Conservation (phyloP, 257 asterid genomes). For the Solanum medicagineum region DNA sequence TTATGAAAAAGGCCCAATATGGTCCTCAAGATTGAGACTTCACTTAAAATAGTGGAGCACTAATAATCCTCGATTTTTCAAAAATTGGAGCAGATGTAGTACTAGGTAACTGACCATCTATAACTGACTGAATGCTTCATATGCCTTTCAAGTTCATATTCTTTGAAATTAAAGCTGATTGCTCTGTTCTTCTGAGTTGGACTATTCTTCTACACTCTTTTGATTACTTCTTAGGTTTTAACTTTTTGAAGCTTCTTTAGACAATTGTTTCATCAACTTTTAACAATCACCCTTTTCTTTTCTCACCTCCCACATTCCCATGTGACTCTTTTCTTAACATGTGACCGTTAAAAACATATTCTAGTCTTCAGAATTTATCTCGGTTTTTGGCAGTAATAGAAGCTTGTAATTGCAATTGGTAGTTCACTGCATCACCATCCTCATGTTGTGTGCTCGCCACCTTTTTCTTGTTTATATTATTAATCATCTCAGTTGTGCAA, state of each 20-base stretch:
- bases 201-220: not conserved
- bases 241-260: not conserved
- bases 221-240: not conserved
- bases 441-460: not conserved
- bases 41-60: not conserved
- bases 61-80: not conserved
- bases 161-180: not conserved
- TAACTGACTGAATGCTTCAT: not conserved
- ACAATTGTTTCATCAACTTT: not conserved
- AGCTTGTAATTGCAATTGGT: not conserved
- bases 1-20: not conserved
- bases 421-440: not conserved
- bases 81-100: not conserved
- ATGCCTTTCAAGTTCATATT: not conserved
- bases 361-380: not conserved
- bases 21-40: not conserved
- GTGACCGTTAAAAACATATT: not conserved
- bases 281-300: not conserved
- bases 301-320: not conserved
- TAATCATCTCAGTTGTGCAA: not conserved
- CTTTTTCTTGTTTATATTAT: not conserved
- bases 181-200: not conserved
- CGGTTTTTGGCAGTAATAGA: not conserved
- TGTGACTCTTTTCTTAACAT: not conserved
- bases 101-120: not conserved